phyloP scores from a whole-genome alignment of 1,284 basidiomycete species.

The Puccinia hordei region DNA sequence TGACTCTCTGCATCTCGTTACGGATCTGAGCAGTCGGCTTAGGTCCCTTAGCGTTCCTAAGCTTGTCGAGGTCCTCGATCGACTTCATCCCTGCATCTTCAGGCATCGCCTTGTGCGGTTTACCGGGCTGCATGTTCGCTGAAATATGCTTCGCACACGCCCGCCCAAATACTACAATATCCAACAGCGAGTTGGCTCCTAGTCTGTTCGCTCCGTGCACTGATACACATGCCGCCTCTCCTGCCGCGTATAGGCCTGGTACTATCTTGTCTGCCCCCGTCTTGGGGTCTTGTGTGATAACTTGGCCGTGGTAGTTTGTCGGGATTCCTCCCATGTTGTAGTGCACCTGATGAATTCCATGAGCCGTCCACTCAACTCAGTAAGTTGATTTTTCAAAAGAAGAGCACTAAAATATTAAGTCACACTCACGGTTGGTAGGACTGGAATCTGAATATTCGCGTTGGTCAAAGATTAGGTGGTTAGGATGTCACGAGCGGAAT shows the following conservation, averaged over 20 bases:
- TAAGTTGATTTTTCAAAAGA: conserved; percentile 53
- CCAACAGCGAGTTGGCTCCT: conserved; percentile 96
- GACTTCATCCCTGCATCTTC: conserved; percentile 83
- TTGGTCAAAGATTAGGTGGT: not conserved
- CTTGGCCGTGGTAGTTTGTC: conserved; percentile 97
- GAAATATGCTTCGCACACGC: conserved; percentile 97
- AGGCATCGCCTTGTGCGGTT: conserved; percentile 84
- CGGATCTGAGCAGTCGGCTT: conserved; percentile 87
- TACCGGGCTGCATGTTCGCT: conserved; percentile 84
- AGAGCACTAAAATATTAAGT: conserved; percentile 58
- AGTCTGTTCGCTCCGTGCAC: conserved; percentile 99
- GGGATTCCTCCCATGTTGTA: conserved; percentile 93
- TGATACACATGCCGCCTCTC: conserved; percentile 97
- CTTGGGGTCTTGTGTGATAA: conserved; percentile 66
- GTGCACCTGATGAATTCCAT: conserved; percentile 54
- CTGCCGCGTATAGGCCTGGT: conserved; percentile 95
- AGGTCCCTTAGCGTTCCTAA: conserved; percentile 77
- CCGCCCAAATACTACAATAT: conserved; percentile 99
- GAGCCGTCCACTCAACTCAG: not conserved
- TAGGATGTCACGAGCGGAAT: not conserved
- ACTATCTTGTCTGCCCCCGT: conserved; percentile 91
- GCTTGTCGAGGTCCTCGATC: conserved; percentile 86
- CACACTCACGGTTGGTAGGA: conserved; percentile 93
- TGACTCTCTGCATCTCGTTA: conserved; percentile 96
- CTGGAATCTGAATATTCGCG: conserved; percentile 68